phyloP scores from a whole-genome alignment of 2,329 filamentous ascomycete genomes.

The Thielaviopsis musarum region DNA sequence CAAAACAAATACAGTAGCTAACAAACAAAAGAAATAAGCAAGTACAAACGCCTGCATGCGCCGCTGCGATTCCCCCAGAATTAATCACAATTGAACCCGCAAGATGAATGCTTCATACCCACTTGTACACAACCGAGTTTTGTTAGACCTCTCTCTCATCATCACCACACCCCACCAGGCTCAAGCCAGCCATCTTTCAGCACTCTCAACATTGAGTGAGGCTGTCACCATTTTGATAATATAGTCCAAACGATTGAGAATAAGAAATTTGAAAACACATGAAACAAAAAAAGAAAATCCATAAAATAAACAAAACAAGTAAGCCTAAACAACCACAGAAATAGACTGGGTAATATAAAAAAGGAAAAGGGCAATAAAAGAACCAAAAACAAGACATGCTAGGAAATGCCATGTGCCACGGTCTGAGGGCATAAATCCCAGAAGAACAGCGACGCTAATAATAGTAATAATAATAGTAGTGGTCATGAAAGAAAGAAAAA shows the following conservation, averaged over 20 bases:
- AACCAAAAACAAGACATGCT: not conserved
- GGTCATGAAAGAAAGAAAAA: not conserved
- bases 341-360: not conserved
- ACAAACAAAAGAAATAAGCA: not conserved
- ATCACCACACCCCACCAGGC: too few species aligned
- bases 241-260: too few species aligned
- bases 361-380: not conserved
- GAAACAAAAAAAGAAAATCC: conserved; percentile 3
- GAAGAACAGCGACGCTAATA: not conserved
- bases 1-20: not conserved
- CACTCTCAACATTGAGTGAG: too few species aligned
- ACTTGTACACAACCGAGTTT: not conserved
- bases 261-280: not conserved
- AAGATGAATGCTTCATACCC: not conserved
- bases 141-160: not conserved
- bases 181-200: not conserved
- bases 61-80: too few species aligned
- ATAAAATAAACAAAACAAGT: not conserved
- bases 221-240: too few species aligned
- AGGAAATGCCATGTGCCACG: not conserved
- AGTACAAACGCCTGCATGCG: not conserved
- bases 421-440: not conserved
- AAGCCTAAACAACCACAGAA: not conserved
- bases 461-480: not conserved
- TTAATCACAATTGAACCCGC: not conserved